Conservation (phyloP, 2,329 filamentous ascomycete genomes). For the Diaporthe ilicicola region DNA sequence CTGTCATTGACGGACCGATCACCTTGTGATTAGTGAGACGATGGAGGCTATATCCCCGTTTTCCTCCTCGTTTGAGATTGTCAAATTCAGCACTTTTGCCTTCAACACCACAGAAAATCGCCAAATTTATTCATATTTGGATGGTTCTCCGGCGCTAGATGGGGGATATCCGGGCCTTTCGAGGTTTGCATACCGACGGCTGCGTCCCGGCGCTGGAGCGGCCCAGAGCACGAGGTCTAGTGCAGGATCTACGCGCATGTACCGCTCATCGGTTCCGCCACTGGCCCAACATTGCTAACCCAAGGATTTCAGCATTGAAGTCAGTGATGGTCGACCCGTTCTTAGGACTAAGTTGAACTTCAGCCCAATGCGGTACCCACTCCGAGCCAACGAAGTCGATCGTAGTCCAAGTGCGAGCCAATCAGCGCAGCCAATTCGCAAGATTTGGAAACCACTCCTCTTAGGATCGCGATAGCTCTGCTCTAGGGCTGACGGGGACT, state of each 20-base stretch:
- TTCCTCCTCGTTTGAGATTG: background rate
- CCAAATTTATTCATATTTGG: background rate
- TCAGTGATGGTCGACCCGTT: background rate
- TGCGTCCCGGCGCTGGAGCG: background rate
- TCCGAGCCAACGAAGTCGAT: background rate
- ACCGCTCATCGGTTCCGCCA: background rate
- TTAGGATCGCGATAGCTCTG: background rate
- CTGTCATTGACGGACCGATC: background rate
- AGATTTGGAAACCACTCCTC: background rate
- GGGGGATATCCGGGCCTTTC: background rate
- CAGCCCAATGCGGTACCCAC: background rate
- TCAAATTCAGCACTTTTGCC: too few relatives aligned
- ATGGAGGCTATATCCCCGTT: background rate
- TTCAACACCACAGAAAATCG: background rate
- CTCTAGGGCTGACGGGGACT: background rate
- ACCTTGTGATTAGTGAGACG: background rate
- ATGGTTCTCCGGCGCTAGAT: background rate
- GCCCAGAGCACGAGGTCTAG: slow-evolving; percentile 3
- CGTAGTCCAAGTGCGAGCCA: background rate
- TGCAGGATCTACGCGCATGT: background rate
- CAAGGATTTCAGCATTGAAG: background rate
- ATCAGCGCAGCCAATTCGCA: background rate
- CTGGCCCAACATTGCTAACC: background rate
- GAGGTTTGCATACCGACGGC: background rate
- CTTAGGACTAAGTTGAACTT: background rate